Evolutionary conservation across 345 rosid species (phyloP).

Genomic region (Eutrema japonicum): DNA sequence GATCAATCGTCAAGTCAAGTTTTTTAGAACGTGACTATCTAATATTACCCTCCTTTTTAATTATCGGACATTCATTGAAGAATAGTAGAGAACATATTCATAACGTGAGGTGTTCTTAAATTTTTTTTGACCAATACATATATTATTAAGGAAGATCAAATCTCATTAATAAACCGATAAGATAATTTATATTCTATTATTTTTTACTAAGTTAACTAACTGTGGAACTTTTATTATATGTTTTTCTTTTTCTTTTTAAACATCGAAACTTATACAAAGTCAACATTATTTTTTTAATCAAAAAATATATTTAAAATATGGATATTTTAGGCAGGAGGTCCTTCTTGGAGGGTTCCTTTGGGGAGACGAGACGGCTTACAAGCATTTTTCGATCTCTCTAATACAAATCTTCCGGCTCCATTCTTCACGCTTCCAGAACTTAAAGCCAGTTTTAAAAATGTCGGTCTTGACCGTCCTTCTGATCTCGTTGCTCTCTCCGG

Average conservation of each 20-base stretch:
- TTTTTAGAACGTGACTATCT: background rate
- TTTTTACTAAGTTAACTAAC: too few relatives aligned
- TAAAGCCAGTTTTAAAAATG: background rate
- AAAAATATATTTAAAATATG: too few relatives aligned
- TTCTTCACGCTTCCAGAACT: background rate
- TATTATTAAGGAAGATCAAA: too few relatives aligned
- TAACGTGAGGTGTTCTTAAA: too few relatives aligned
- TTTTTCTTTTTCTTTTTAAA: too few relatives aligned
- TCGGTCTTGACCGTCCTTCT: background rate
- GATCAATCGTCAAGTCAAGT: too few relatives aligned
- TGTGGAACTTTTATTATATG: too few relatives aligned
- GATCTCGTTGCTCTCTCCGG: slow-evolving; percentile 1
- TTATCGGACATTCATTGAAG: background rate
- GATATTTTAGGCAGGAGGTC: background rate
- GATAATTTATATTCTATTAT: too few relatives aligned
- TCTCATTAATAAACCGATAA: too few relatives aligned
- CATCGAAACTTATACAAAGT: too few relatives aligned
- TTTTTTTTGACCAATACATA: too few relatives aligned
- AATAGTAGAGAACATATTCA: background rate
- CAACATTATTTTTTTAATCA: too few relatives aligned
- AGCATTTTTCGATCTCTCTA: background rate
- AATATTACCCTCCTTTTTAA: background rate
- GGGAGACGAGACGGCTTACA: background rate
- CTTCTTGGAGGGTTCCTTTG: background rate
- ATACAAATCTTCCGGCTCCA: background rate